Percentiles rank a stretch among this genome's conserved stretches.
phyloP scores from a whole-genome alignment of 2,329 filamentous ascomycete genomes.

The Botrytis galanthina region DNA sequence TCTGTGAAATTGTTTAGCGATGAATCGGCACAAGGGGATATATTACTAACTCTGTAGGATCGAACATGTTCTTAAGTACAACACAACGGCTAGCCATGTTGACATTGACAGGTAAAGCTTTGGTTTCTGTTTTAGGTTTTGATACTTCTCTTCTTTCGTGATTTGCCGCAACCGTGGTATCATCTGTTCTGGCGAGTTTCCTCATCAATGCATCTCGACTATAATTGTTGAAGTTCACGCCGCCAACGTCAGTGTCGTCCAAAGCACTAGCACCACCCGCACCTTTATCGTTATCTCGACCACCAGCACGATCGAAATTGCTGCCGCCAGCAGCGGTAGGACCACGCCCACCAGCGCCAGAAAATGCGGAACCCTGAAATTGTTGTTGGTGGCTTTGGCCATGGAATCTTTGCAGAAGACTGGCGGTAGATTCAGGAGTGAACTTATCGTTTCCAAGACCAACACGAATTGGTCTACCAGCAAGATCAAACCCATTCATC shows the following conservation, averaged over 20 bases:
- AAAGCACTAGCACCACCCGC: conserved; percentile 87
- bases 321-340: conserved; percentile 71
- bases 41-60: conserved; percentile 76
- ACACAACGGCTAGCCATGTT: conserved; percentile 93
- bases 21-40: not conserved
- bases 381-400: conserved; percentile 67
- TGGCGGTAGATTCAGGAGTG: conserved; percentile 92
- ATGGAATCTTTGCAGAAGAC: conserved; percentile 87
- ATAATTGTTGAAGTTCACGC: conserved; percentile 99
- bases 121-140: conserved; percentile 76
- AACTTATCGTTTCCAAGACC: conserved; percentile 99
- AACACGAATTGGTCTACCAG: conserved; percentile 94
- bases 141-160: conserved; percentile 66
- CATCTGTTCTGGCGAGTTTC: conserved; percentile 94
- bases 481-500: conserved; percentile 99
- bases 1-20: conserved; percentile 50
- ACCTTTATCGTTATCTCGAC: conserved; percentile 83
- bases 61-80: conserved; percentile 92
- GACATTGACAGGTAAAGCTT: conserved; percentile 78
- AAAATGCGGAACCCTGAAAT: conserved; percentile 89
- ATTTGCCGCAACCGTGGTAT: conserved; percentile 59
- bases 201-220: conserved; percentile 98
- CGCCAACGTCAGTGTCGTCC: conserved; percentile 95
- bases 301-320: conserved; percentile 86
- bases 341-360: conserved; percentile 83